Conservation (phyloP, 495 filamentous ascomycete genomes). For the Bacidia gigantensis region DNA sequence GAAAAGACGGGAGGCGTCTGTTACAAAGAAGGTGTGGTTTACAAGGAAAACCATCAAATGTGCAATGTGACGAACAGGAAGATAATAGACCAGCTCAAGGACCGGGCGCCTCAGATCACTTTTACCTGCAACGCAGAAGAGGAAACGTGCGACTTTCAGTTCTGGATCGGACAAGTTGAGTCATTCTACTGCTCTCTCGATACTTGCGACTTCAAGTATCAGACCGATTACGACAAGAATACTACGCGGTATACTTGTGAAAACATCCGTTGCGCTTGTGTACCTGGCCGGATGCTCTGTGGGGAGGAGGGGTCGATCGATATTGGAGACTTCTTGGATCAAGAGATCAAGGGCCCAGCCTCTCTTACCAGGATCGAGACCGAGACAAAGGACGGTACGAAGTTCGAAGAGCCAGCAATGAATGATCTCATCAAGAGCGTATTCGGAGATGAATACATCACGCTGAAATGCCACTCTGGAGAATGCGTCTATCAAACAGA, state of each 20-base stretch:
- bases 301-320: slow-evolving; percentile 84
- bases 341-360: slow-evolving; percentile 75
- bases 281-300: slow-evolving; percentile 85
- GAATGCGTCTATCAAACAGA: slow-evolving; percentile 89
- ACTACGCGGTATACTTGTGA: slow-evolving; percentile 73
- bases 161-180: slow-evolving; percentile 87
- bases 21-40: slow-evolving; percentile 76
- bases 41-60: slow-evolving; percentile 93
- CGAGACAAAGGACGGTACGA: slow-evolving; percentile 46
- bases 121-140: slow-evolving; percentile 73
- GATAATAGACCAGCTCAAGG: slow-evolving; percentile 75
- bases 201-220: slow-evolving; percentile 57
- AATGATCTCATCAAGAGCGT: slow-evolving; percentile 72
- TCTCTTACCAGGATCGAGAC: slow-evolving; percentile 59
- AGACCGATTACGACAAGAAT: slow-evolving; percentile 58
- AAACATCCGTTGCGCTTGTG: slow-evolving; percentile 71
- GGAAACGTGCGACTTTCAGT: slow-evolving; percentile 82
- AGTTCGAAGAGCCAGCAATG: slow-evolving; percentile 82
- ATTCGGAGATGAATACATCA: slow-evolving; percentile 84
- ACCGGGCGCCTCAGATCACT: slow-evolving; percentile 77
- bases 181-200: slow-evolving; percentile 92
- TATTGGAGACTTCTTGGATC: slow-evolving; percentile 70
- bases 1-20: slow-evolving; percentile 67
- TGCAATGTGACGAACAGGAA: slow-evolving; percentile 93
- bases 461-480: slow-evolving; percentile 66